These are phyloP conservation scores for Keqinozyma sinolaborantium DNA, from an alignment of 1,139 yeast species.

Conservation along the genomic window DNA sequence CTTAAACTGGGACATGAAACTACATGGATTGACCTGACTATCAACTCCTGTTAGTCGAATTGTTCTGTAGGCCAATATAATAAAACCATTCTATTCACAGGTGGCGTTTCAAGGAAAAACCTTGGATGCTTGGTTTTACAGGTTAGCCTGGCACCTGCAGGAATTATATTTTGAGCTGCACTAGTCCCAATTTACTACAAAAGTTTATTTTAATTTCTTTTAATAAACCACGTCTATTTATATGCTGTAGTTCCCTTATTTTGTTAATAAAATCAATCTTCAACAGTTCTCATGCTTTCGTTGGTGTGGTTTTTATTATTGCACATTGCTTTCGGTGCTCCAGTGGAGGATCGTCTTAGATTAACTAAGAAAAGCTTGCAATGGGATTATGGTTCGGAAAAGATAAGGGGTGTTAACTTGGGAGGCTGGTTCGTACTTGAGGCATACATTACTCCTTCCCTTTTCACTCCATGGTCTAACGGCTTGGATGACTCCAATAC, in stretches of 20 bases:
- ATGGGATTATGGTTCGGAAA: slow-evolving; percentile 50
- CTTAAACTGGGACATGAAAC: too few species aligned
- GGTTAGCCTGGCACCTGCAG: too few species aligned
- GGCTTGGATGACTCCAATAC: slow-evolving; percentile 28
- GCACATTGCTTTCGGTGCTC: background rate
- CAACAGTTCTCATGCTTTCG: background rate
- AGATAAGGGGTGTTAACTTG: slow-evolving; percentile 73
- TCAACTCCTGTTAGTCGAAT: too few species aligned
- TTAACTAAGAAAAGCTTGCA: background rate
- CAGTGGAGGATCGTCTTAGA: background rate
- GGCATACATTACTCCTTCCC: slow-evolving; percentile 78
- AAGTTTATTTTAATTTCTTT: too few species aligned
- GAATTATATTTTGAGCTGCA: too few species aligned
- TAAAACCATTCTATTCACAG: too few species aligned
- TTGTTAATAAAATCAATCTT: too few species aligned
- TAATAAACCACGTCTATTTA: background rate
- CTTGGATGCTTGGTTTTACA: too few species aligned
- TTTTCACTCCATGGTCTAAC: slow-evolving; percentile 51
- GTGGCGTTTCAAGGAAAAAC: too few species aligned
- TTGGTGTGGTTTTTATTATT: background rate
- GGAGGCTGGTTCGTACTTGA: slow-evolving; percentile 95
- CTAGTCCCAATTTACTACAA: too few species aligned
- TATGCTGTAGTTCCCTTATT: background rate
- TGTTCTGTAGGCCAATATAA: too few species aligned
- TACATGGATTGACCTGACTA: too few species aligned